These are phyloP conservation scores for Ilyonectria robusta DNA, from an alignment of 2,329 filamentous ascomycete species.

Conservation along the genomic window DNA sequence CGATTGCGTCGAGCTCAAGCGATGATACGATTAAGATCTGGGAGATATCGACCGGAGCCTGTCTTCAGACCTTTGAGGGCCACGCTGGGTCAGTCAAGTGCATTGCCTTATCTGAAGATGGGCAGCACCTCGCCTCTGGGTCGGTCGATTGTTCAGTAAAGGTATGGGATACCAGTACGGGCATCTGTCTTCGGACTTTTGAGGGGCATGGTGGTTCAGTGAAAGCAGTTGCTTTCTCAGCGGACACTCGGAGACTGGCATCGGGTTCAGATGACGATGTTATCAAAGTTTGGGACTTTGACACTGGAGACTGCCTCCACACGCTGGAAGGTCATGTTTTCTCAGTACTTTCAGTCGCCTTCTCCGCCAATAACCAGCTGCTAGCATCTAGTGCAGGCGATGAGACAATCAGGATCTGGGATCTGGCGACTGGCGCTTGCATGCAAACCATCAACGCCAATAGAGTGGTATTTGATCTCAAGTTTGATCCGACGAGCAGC, in stretches of 20 bases:
- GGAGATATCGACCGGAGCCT: not conserved
- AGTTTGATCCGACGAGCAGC: not conserved
- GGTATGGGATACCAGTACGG: not conserved
- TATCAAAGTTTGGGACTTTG: slow-evolving; percentile 29
- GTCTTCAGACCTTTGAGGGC: not conserved
- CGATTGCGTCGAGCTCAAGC: not conserved
- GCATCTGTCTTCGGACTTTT: not conserved
- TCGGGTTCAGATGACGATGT: not conserved
- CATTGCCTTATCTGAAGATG: not conserved
- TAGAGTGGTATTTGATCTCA: not conserved
- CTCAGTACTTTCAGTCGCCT: not conserved
- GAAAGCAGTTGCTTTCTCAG: slow-evolving; percentile 27
- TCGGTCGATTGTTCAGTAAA: not conserved
- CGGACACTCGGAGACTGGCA: not conserved
- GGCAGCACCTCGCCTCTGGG: not conserved
- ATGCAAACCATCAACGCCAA: slow-evolving; percentile 6
- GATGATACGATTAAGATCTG: slow-evolving; percentile 18
- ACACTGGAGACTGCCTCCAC: slow-evolving; percentile 15
- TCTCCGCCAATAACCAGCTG: not conserved
- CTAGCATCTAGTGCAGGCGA: not conserved
- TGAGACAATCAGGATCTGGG: slow-evolving; percentile 27
- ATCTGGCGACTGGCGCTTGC: slow-evolving; percentile 6
- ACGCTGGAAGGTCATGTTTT: slow-evolving; percentile 17
- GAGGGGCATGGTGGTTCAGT: not conserved
- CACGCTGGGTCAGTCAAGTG: not conserved